These are phyloP conservation scores for Ophiostoma ulmi DNA, from an alignment of 2,329 filamentous ascomycete species.

Conservation along the genomic window DNA sequence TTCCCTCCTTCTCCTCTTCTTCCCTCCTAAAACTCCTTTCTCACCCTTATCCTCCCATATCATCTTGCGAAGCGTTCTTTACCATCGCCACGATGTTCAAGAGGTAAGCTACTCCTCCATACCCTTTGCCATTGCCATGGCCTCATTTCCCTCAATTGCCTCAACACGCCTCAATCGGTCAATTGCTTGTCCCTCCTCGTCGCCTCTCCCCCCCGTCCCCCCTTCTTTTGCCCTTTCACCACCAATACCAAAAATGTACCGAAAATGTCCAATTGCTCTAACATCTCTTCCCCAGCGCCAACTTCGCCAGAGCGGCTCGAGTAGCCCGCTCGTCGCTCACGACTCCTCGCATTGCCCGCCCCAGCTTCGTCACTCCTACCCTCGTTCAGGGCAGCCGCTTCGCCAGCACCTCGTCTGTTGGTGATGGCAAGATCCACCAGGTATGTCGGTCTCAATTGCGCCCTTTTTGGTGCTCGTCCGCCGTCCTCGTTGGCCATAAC, in stretches of 20 bases:
- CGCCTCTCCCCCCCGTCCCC: not conserved
- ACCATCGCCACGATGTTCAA: constrained; percentile 65
- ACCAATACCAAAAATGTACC: not conserved
- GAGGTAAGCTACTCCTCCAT: constrained; percentile 54
- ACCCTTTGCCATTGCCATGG: not conserved
- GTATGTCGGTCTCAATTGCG: constrained; percentile 38
- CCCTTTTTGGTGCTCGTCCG: not conserved
- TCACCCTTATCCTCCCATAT: constrained; percentile 15
- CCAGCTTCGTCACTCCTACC: constrained; percentile 31
- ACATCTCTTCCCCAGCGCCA: constrained; percentile 42
- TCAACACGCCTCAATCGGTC: not conserved
- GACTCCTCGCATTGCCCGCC: constrained; percentile 53
- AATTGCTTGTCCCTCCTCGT: constrained; percentile 25
- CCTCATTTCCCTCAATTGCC: constrained; percentile 13
- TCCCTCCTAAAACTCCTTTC: constrained; percentile 16
- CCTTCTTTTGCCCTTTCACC: not conserved
- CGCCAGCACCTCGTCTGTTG: constrained; percentile 53
- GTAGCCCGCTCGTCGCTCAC: constrained; percentile 56
- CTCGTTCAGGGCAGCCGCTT: constrained; percentile 46
- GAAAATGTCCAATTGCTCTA: not conserved
- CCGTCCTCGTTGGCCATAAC: constrained; percentile 16
- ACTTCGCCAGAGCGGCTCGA: constrained; percentile 55
- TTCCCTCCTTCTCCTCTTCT: constrained; percentile 10
- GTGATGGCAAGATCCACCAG: constrained; percentile 66
- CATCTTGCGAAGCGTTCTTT: constrained; percentile 26